Percentiles rank a stretch among this genome's conserved stretches.
Evolutionary conservation across 208 protist species (phyloP).

Genomic region (Angomonas desouzai): DNA sequence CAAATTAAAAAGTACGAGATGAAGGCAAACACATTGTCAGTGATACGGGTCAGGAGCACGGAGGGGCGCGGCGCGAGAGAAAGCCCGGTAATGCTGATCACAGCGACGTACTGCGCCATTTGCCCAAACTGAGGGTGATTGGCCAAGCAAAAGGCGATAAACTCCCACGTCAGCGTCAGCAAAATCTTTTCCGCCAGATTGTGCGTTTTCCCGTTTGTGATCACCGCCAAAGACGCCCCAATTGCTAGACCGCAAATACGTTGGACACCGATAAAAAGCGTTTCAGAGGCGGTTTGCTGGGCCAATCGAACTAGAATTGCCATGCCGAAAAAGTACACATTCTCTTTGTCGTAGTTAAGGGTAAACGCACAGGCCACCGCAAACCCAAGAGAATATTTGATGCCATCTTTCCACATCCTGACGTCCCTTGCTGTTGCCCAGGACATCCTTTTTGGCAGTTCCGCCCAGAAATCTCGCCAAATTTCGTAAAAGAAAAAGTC

Average conservation of each 20-base stretch:
- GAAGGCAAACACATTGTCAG: constrained; percentile 36
- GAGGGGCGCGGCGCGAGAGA: not conserved
- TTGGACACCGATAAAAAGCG: constrained; percentile 33
- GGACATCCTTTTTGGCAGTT: constrained; percentile 54
- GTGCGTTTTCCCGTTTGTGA: constrained; percentile 20
- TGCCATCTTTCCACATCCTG: constrained; percentile 61
- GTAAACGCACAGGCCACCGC: constrained; percentile 34
- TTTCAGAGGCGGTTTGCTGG: constrained; percentile 42
- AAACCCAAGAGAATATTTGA: constrained; percentile 55
- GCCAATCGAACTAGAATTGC: constrained; percentile 47
- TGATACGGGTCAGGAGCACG: constrained; percentile 27
- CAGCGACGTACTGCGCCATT: constrained; percentile 29
- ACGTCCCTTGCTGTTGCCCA: constrained; percentile 58
- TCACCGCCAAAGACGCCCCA: constrained; percentile 27
- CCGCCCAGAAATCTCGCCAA: constrained; percentile 60
- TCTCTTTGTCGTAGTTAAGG: constrained; percentile 28
- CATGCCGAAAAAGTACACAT: constrained; percentile 53
- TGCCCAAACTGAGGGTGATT: constrained; percentile 23
- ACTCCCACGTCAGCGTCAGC: constrained; percentile 19
- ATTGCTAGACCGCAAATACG: constrained; percentile 38
- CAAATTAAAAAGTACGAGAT: constrained; percentile 46
- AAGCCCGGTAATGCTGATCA: constrained; percentile 25
- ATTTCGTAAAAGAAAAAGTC: constrained; percentile 65
- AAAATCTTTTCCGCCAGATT: constrained; percentile 21
- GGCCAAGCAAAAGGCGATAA: constrained; percentile 22